Evolutionary conservation across 2,329 filamentous ascomycete genomes (phyloP), one percentile per base, ranked within the genome.

Genomic region (Fusarium sulawesiense): DNA sequence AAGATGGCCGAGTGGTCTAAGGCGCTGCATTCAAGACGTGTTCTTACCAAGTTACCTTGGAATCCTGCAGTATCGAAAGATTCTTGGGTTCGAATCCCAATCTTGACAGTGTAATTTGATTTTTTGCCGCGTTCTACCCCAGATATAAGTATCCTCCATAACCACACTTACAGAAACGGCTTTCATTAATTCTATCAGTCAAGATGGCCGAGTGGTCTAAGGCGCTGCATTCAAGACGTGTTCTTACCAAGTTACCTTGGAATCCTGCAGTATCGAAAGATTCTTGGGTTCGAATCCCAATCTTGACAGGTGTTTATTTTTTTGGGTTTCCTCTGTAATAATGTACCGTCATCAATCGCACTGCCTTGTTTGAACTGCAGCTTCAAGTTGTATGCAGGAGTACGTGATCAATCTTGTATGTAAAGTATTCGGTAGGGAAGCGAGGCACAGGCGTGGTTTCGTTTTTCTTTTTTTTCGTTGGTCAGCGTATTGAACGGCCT

Each of bases 31-130:
- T 55, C 37, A 55, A 55, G 41, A 25, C 4, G 4, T 10, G 0
- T 1, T 23, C 27, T 45, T 32, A 4, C 51, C 29, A 2, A 1
- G 20, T 4, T 1, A 32, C 11, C 11, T 44, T 3, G 4, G 23
- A 13, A 3, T 10, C 13, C 30, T 30, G 27, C 29, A 21, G 37
- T 49, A 59, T 58, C 53, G 53, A 60, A 60, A 60, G 53, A 48
- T 60, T 23, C 58, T 49, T 59, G 54, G 54, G 58, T 59, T 60
- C 42, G 54, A 60, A 60, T 60, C 54, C 58, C 58, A 60, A 30
- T 27, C 51, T 57, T 60, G 51, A 23, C 56, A 40, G 20, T 20
- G 20, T 20, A 20, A 20, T 20, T 20, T 20, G 3, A 20, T 3
- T 20, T 20, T 20, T 20, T 20, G 3, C 20, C 20, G 20, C 3